phyloP scores from a whole-genome alignment of 2,329 filamentous ascomycete species.

The Penicillium brasilianum region DNA sequence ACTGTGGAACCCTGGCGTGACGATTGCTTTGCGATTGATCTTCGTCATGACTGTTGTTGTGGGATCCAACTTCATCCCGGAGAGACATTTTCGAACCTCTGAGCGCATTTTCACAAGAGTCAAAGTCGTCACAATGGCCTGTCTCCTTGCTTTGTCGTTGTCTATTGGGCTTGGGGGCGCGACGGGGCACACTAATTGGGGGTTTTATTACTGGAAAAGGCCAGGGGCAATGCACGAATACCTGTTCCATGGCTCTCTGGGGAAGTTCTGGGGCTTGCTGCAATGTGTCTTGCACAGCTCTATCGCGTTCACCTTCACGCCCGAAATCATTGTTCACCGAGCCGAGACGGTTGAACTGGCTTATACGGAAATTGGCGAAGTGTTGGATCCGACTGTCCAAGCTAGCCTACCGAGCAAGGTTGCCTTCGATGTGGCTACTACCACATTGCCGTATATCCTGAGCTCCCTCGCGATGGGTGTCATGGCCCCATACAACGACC shows the following conservation, averaged over 20 bases:
- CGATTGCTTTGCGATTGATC: constrained; percentile 52
- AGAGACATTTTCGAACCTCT: constrained; percentile 54
- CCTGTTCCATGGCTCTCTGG: constrained; percentile 50
- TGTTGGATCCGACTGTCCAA: constrained; percentile 55
- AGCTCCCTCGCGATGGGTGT: constrained; percentile 63
- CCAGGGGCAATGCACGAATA: constrained; percentile 57
- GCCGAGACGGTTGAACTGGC: constrained; percentile 45
- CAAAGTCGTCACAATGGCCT: constrained; percentile 56
- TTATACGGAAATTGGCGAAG: constrained; percentile 27
- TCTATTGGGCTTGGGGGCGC: constrained; percentile 59
- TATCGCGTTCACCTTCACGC: constrained; percentile 59
- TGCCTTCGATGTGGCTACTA: constrained; percentile 60
- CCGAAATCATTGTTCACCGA: constrained; percentile 60
- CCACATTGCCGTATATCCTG: constrained; percentile 63
- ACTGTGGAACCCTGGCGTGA: constrained; percentile 57
- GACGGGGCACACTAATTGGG: constrained; percentile 53
- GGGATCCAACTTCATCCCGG: constrained; percentile 54
- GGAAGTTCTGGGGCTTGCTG: constrained; percentile 57
- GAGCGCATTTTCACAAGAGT: constrained; percentile 56
- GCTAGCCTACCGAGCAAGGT: constrained; percentile 60
- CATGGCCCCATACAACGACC: constrained; percentile 63
- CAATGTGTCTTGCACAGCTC: constrained; percentile 56
- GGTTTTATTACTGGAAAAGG: constrained; percentile 56
- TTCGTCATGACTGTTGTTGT: constrained; percentile 64
- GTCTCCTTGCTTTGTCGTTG: constrained; percentile 55